Evolutionary conservation across 2,329 filamentous ascomycete species (phyloP).

Genomic region (Paramyrothecium sp.): DNA sequence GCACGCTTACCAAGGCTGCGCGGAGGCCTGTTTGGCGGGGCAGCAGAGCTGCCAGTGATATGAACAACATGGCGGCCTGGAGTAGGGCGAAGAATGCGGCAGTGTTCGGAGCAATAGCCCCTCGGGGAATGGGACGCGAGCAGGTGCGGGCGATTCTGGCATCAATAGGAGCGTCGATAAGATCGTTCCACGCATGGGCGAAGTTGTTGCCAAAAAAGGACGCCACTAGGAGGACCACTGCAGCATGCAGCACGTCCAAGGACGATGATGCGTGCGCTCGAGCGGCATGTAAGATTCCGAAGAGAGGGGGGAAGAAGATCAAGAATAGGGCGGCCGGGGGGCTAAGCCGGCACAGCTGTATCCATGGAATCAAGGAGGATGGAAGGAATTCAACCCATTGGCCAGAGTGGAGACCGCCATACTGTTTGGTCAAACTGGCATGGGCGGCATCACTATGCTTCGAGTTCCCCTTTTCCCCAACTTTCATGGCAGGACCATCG

Average conservation of each 20-base stretch:
- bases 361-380: constrained; percentile 27
- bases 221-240: constrained; percentile 2
- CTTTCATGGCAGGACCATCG: too few species aligned
- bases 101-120: background rate
- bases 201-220: constrained; percentile 30
- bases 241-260: background rate
- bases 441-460: too few species aligned
- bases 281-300: constrained; percentile 25
- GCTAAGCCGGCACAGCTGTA: constrained; percentile 28
- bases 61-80: background rate
- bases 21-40: too few species aligned
- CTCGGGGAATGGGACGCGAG: background rate
- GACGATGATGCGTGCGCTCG: constrained; percentile 15
- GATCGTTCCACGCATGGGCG: constrained; percentile 2
- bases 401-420: constrained; percentile 28
- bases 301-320: constrained; percentile 30
- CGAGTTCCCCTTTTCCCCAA: too few species aligned
- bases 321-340: constrained; percentile 27
- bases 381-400: constrained; percentile 27
- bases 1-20: background rate
- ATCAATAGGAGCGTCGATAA: background rate
- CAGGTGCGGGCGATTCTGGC: background rate
- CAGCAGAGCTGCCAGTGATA: background rate
- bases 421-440: too few species aligned
- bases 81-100: background rate